phyloP scores from a whole-genome alignment of 805 yeast genomes.

The Brettanomyces nanus region DNA sequence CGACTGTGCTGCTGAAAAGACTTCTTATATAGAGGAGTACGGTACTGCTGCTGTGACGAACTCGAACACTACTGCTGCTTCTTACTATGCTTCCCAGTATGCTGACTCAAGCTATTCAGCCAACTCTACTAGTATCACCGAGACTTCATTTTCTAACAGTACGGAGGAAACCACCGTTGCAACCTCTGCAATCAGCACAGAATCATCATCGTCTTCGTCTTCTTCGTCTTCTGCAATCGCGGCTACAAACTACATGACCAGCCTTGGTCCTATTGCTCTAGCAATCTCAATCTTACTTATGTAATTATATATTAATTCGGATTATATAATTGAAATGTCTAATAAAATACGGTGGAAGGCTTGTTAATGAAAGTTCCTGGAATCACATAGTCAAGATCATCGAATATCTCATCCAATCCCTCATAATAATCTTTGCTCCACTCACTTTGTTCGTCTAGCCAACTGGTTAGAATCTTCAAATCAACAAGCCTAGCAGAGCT shows the following conservation, averaged over 20 bases:
- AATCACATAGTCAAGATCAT: neutral
- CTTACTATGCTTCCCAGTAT: conserved; percentile 1
- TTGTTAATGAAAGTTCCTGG: conserved; percentile 1
- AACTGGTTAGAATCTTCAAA: conserved; percentile 6
- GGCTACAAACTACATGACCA: no score
- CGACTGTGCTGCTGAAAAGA: conserved; percentile 9
- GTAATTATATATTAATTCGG: no score
- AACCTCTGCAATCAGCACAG: no score
- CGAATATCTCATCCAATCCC: conserved; percentile 1
- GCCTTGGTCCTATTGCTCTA: no score
- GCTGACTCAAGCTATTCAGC: neutral
- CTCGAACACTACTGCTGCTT: neutral
- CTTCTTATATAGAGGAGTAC: neutral
- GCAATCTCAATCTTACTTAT: no score
- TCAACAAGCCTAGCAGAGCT: conserved; percentile 6
- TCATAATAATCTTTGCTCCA: conserved; percentile 3
- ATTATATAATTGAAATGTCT: neutral
- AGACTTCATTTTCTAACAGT: no score
- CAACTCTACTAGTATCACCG: no score
- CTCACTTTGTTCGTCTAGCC: conserved; percentile 7
- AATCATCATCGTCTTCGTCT: no score
- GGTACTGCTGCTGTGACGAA: neutral
- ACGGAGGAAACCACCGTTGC: no score
- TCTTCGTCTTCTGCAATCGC: no score
- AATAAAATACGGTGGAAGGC: neutral